These are phyloP conservation scores for Xylaria sp. DNA, from an alignment of 2,329 filamentous ascomycete species.

Conservation along the genomic window DNA sequence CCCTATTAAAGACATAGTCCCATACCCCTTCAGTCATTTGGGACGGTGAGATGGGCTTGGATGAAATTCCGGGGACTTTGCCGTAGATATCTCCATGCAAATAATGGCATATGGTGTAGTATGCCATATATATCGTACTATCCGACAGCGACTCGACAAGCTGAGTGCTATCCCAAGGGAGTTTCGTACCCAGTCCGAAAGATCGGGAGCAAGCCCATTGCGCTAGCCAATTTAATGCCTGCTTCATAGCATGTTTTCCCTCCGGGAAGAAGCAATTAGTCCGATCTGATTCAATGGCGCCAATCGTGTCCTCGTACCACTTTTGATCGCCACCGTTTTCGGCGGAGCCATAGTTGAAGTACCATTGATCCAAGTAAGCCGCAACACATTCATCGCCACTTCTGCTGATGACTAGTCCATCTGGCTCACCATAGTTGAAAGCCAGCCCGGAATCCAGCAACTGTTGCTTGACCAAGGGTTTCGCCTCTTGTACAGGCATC, in stretches of 20 bases:
- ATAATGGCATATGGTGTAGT: slow-evolving; percentile 74
- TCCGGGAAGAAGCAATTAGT: slow-evolving; percentile 75
- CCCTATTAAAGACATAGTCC: slow-evolving; percentile 90
- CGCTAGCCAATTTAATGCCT: slow-evolving; percentile 74
- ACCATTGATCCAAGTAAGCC: slow-evolving; percentile 96
- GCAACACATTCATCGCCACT: slow-evolving; percentile 95
- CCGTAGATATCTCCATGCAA: slow-evolving; percentile 89
- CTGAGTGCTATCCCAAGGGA: slow-evolving; percentile 93
- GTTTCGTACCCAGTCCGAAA: slow-evolving; percentile 91
- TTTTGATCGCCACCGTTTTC: slow-evolving; percentile 35
- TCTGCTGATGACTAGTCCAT: slow-evolving; percentile 59
- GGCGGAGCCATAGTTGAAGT: slow-evolving; percentile 83
- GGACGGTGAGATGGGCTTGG: slow-evolving; percentile 72
- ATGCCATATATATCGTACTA: slow-evolving; percentile 91
- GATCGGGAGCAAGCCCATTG: slow-evolving; percentile 95
- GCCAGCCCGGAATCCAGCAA: slow-evolving; percentile 82
- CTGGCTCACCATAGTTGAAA: slow-evolving; percentile 93
- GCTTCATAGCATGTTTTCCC: slow-evolving; percentile 82
- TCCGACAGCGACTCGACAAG: slow-evolving; percentile 93
- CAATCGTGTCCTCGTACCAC: slow-evolving; percentile 81
- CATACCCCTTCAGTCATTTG: slow-evolving; percentile 96
- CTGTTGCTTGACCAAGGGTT: slow-evolving; percentile 83
- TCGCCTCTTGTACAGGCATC: slow-evolving; percentile 85
- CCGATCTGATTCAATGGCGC: slow-evolving; percentile 75
- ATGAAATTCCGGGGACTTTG: slow-evolving; percentile 72